Percentiles rank a stretch among this genome's conserved stretches.
Evolutionary conservation across 371 early-diverging fungal species (phyloP).

Genomic region (Entomophthora muscae): DNA sequence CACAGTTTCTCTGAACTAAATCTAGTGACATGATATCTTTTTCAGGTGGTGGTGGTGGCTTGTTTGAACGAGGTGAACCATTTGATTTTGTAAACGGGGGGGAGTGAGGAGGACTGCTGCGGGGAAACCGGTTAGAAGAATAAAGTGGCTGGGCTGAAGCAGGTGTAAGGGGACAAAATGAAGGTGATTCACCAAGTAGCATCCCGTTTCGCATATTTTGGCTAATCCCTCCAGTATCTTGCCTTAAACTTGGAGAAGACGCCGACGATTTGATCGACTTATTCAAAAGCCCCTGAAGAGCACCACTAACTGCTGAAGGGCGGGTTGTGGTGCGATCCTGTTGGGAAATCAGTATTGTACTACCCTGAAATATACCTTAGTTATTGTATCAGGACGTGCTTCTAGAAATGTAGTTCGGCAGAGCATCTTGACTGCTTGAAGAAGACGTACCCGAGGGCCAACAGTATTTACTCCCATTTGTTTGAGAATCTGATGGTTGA

Average conservation of each 20-base stretch:
- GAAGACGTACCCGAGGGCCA: slow-evolving; percentile 64
- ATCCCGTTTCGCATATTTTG: background rate
- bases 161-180: background rate
- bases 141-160: background rate
- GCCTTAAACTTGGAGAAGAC: background rate
- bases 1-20: slow-evolving; percentile 37
- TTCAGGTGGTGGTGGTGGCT: background rate
- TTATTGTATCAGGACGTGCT: background rate
- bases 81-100: background rate
- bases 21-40: slow-evolving; percentile 36
- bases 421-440: slow-evolving; percentile 48
- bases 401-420: slow-evolving; percentile 17
- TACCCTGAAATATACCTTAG: background rate
- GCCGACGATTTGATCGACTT: background rate
- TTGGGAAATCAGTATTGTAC: background rate
- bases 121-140: background rate
- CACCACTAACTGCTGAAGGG: background rate
- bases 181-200: background rate
- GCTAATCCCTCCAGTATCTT: background rate
- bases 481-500: slow-evolving; percentile 60
- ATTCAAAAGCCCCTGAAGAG: background rate
- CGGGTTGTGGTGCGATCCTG: background rate
- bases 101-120: background rate
- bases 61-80: too few species aligned
- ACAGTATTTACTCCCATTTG: slow-evolving; percentile 66